Conservation (phyloP, 2,329 filamentous ascomycete genomes). For the Aspergillus clavatus region DNA sequence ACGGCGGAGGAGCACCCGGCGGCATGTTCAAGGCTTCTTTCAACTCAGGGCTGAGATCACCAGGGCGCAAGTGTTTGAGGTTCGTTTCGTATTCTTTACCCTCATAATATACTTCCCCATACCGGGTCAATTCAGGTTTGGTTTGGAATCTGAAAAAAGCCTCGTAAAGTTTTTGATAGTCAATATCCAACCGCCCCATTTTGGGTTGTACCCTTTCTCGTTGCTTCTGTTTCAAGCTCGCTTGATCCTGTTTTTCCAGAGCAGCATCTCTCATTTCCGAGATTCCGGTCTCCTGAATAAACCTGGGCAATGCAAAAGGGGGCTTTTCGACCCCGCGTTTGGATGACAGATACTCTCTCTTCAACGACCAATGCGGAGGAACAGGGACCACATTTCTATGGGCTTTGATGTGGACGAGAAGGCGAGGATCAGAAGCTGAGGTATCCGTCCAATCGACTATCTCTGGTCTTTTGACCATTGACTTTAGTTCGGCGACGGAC, state of each 20-base stretch:
- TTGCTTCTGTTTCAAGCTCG: constrained; percentile 90
- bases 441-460: constrained; percentile 97
- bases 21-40: constrained; percentile 93
- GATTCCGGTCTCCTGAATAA: constrained; percentile 96
- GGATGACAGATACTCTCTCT: constrained; percentile 93
- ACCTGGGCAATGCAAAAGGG: constrained; percentile 86
- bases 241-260: constrained; percentile 89
- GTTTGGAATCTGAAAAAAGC: constrained; percentile 98
- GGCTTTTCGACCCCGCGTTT: constrained; percentile 96
- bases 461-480: constrained; percentile 83
- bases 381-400: constrained; percentile 95
- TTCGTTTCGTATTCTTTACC: constrained; percentile 98
- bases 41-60: constrained; percentile 81
- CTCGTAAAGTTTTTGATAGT: constrained; percentile 97
- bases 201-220: constrained; percentile 90
- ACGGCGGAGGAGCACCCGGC: constrained; percentile 86
- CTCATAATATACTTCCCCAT: constrained; percentile 99
- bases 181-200: constrained; percentile 95
- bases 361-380: constrained; percentile 88
- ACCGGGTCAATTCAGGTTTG: constrained; percentile 87
- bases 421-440: constrained; percentile 78
- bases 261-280: constrained; percentile 97
- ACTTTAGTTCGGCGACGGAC: constrained; percentile 92
- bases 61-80: constrained; percentile 80
- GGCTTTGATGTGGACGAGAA: constrained; percentile 91